Percentiles rank a stretch among this genome's conserved stretches.
These are phyloP conservation scores for Globisporangium rhizosaccharum DNA, from an alignment of 352 stramenopile species.

Conservation along the genomic window DNA sequence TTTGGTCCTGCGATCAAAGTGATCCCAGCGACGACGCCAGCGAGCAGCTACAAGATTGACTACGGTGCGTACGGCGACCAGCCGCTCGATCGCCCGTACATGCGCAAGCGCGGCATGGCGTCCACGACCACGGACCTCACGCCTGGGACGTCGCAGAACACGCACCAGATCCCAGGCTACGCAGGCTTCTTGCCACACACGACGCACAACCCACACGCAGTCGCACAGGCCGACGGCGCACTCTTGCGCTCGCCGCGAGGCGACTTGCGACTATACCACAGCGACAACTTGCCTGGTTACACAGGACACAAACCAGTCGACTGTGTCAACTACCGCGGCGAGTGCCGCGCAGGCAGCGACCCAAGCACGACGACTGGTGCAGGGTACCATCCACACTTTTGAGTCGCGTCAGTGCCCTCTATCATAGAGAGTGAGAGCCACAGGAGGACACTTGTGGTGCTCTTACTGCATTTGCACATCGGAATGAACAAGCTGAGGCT, in stretches of 20 bases:
- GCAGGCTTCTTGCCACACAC: constrained; percentile 58
- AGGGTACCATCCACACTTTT: constrained; percentile 52
- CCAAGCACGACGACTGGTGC: constrained; percentile 52
- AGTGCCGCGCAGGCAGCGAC: constrained; percentile 58
- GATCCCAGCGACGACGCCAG: constrained; percentile 50
- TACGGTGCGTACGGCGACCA: constrained; percentile 63
- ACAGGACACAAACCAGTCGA: constrained; percentile 73
- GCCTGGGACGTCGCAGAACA: constrained; percentile 57
- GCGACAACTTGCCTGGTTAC: constrained; percentile 80
- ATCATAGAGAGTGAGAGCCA: neutral
- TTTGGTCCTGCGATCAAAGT: constrained; percentile 20
- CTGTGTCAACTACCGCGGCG: constrained; percentile 74
- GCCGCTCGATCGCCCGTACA: constrained; percentile 57
- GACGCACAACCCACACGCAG: constrained; percentile 50
- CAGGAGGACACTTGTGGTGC: neutral
- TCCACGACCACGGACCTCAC: constrained; percentile 74
- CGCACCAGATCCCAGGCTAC: constrained; percentile 81
- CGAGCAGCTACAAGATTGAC: constrained; percentile 71
- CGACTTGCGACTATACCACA: constrained; percentile 69
- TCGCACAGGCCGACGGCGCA: constrained; percentile 47
- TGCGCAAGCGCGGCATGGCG: constrained; percentile 73
- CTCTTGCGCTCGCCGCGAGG: constrained; percentile 28
- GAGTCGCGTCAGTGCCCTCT: constrained; percentile 11
- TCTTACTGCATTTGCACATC: neutral
- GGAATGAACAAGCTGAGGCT: neutral